phyloP scores from a whole-genome alignment of 1,139 yeast species.

The Taiozyma sp. region DNA sequence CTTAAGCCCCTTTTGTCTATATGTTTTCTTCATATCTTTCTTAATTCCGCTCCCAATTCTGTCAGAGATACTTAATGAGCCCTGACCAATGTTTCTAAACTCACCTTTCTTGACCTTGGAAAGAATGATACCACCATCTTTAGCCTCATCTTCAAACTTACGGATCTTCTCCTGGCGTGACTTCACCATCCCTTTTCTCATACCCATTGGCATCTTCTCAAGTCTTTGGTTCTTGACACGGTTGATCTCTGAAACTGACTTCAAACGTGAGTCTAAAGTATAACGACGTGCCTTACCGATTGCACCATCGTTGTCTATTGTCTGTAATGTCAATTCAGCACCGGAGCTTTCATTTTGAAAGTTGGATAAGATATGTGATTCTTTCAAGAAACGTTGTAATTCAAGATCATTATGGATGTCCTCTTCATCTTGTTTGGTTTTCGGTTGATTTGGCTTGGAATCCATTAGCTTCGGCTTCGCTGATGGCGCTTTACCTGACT shows the following conservation, averaged over 20 bases:
- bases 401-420: constrained; percentile 79
- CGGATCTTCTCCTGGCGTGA: constrained; percentile 48
- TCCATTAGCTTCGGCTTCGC: constrained; percentile 8
- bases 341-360: constrained; percentile 53
- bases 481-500: constrained; percentile 32
- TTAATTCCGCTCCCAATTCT: constrained; percentile 57
- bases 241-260: constrained; percentile 48
- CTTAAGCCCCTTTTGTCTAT: constrained; percentile 72
- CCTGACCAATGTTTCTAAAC: constrained; percentile 51
- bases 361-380: constrained; percentile 79
- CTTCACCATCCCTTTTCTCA: constrained; percentile 78
- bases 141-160: constrained; percentile 71
- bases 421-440: constrained; percentile 30
- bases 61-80: constrained; percentile 39
- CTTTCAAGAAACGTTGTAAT: constrained; percentile 74
- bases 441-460: constrained; percentile 8
- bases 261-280: constrained; percentile 65
- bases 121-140: constrained; percentile 82
- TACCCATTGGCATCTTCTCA: constrained; percentile 83
- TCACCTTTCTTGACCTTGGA: constrained; percentile 56
- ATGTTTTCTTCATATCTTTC: constrained; percentile 27
- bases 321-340: constrained; percentile 68
- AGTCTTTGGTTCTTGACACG: constrained; percentile 33
- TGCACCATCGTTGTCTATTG: constrained; percentile 42
- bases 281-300: constrained; percentile 78